Conservation (phyloP, 208 protist genomes). For the Endotrypanum monterogeii region DNA sequence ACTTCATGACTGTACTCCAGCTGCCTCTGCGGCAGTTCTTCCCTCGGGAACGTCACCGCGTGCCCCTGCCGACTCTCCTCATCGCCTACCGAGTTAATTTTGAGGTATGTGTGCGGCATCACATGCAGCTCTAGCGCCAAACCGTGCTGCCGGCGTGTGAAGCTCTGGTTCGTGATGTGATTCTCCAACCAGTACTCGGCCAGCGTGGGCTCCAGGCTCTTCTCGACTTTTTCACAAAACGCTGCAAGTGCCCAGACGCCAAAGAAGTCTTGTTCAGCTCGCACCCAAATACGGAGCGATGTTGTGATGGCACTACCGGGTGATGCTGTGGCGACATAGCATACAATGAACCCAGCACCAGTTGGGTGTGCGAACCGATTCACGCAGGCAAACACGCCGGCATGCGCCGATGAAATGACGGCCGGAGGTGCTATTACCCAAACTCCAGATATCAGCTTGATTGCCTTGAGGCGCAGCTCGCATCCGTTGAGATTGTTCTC, state of each 20-base stretch:
- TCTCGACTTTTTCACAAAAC: constrained; percentile 32
- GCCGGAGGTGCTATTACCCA: constrained; percentile 70
- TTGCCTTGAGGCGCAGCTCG: constrained; percentile 58
- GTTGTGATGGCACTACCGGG: constrained; percentile 3
- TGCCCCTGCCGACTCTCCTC: constrained; percentile 1
- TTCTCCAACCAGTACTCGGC: constrained; percentile 54
- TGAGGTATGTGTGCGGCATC: constrained; percentile 45
- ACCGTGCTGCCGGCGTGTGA: constrained; percentile 37
- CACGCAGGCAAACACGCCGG: constrained; percentile 59
- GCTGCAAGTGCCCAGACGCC: constrained; percentile 47
- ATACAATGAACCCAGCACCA: constrained; percentile 76
- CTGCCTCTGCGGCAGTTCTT: constrained; percentile 52
- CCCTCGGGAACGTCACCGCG: constrained; percentile 34
- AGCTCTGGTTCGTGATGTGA: constrained; percentile 13
- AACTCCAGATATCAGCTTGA: constrained; percentile 60
- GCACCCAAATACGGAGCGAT: constrained; percentile 65
- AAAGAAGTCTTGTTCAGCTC: constrained; percentile 55
- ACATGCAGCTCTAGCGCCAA: constrained; percentile 45
- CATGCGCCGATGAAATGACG: constrained; percentile 31
- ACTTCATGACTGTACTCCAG: constrained; percentile 48
- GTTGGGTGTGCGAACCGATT: constrained; percentile 79
- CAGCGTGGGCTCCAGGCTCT: constrained; percentile 45
- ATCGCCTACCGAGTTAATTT: constrained; percentile 32
- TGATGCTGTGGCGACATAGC: constrained; percentile 48
- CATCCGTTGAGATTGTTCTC: constrained; percentile 47